Base-by-base conservation (phyloP, 2,329 filamentous ascomycete species). In the Thelonectria discophora region DNA sequence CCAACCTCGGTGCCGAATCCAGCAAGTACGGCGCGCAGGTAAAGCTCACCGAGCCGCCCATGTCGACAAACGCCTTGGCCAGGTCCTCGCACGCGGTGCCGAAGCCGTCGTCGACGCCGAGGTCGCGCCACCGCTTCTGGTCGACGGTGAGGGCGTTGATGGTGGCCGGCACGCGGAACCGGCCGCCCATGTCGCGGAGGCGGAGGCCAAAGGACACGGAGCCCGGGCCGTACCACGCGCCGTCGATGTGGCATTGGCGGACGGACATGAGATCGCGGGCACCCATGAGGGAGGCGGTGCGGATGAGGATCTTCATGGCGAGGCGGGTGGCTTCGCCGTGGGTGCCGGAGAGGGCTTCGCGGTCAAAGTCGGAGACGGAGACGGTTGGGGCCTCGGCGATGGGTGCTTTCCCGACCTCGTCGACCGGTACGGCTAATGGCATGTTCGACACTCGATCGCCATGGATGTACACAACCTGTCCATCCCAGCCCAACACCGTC, bases 21-120 rank as follows among this genome's bases (percentile, higher is more conserved):
- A 70, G 67, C 4, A 60, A 65, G 20, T 70, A 70, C 1, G 68
- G 67, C 0, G 68, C 67, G 15, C 68, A 70, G 0, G 67, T 70
- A 54, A 69, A 70, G 0, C 65, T 60, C 0, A 57, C 37, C 0
- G 15, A 24, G 1, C 55, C 68, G 2, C 68, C 68, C 68, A 70
- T 70, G 1, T 68, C 68, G 1, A 50, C 46, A 21, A 59, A 70
- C 1, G 68, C 64, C 1, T 60, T 40, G 0, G 61, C 62, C 8
- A 70, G 49, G 1, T 62, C 47, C 24, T 58, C 58, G 3, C 58
- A 58, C 3, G 62, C 64, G 9, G 60, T 39, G 9, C 65, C 67
- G 11, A 68, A 59, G 3, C 48, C 13, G 0, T 45, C 15, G 0
- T 68, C 58, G 0, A 68, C 39, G 0, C 67, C 68, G 0, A 67